Conservation (phyloP, 257 asterid species). For the Petrea volubilis region DNA sequence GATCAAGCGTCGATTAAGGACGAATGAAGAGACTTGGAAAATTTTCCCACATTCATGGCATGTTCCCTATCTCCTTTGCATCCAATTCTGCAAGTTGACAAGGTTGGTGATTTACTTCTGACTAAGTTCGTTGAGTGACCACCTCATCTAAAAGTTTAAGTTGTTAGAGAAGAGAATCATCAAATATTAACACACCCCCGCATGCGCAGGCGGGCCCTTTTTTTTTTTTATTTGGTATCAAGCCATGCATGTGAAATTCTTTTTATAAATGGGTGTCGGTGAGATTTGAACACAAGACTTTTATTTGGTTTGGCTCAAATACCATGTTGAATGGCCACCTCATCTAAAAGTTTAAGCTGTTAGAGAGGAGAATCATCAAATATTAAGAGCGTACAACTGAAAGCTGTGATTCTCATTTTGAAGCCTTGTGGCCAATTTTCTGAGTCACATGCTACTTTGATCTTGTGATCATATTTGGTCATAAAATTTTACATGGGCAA, state of each 20-base stretch:
- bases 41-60: slow-evolving; percentile 72
- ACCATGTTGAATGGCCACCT: no score
- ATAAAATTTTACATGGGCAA: background rate
- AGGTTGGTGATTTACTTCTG: slow-evolving; percentile 40
- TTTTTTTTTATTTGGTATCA: no score
- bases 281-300: no score
- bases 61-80: slow-evolving; percentile 67
- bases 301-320: no score
- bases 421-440: background rate
- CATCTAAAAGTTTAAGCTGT: no score
- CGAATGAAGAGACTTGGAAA: slow-evolving; percentile 80
- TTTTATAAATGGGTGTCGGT: no score
- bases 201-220: no score
- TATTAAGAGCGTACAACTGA: background rate
- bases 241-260: no score
- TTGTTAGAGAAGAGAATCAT: no score
- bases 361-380: no score
- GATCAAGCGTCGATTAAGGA: slow-evolving; percentile 73
- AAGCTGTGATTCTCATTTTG: background rate
- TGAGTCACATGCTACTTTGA: background rate
- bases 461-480: background rate
- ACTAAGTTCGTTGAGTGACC: slow-evolving; percentile 18
- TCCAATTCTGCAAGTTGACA: slow-evolving; percentile 75
- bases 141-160: no score
- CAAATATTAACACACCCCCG: no score